Evolutionary conservation across 495 filamentous ascomycete species (phyloP).

Genomic region (Penicillium mononematosum): DNA sequence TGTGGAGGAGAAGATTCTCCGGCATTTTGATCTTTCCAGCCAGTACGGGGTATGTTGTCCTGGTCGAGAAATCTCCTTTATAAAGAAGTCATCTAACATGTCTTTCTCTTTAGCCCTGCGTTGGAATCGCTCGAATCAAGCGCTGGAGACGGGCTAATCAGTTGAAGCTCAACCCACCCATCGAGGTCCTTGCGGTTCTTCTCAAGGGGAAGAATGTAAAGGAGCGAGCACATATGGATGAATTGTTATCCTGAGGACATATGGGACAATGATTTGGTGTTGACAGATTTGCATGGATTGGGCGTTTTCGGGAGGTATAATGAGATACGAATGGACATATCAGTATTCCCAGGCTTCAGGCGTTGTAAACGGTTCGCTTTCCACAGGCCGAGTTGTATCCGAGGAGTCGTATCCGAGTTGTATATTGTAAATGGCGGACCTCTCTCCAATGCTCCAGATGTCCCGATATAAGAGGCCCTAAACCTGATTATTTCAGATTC

Average conservation of each 20-base stretch:
- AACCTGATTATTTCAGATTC: no score
- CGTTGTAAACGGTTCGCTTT: neutral
- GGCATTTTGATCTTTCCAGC: conserved; percentile 83
- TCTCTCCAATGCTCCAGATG: no score
- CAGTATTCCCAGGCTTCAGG: neutral
- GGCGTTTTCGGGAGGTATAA: neutral
- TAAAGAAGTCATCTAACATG: conserved; percentile 12
- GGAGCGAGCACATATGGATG: conserved; percentile 76
- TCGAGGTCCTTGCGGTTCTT: conserved; percentile 88
- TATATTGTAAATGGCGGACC: no score
- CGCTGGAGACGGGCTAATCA: conserved; percentile 85
- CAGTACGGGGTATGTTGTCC: conserved; percentile 78
- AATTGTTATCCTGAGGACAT: conserved; percentile 56
- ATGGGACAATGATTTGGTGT: conserved; percentile 1
- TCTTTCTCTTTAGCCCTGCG: conserved; percentile 64
- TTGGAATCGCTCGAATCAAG: conserved; percentile 76
- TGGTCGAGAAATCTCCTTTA: neutral
- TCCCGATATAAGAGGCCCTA: no score
- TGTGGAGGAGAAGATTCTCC: conserved; percentile 76
- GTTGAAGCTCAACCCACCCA: conserved; percentile 77
- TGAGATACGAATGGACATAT: neutral
- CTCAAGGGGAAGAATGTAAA: conserved; percentile 59
- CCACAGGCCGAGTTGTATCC: neutral
- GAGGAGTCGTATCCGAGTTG: neutral
- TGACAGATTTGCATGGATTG: conserved; percentile 3